Percentiles rank a stretch among this genome's conserved stretches.
Evolutionary conservation across 164 flowering plant species (phyloP).

Genomic region (Dillenia suffruticosa): DNA sequence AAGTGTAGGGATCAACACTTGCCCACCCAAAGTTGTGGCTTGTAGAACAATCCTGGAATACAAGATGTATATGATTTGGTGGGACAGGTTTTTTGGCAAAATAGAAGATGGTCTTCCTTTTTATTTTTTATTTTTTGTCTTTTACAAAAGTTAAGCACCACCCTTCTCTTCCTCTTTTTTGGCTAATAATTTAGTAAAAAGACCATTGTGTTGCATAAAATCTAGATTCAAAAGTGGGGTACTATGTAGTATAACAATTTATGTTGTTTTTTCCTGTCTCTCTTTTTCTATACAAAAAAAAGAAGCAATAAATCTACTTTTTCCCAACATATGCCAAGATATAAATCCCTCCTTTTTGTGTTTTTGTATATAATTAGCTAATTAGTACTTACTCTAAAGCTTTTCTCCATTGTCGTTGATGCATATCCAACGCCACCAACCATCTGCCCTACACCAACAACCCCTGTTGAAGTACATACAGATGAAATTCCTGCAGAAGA

Average conservation of each 20-base stretch:
- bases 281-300: no score
- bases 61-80: background rate
- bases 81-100: background rate
- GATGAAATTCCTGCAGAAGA: slow-evolving; percentile 29
- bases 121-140: background rate
- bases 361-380: no score
- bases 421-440: slow-evolving; percentile 53
- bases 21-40: slow-evolving; percentile 47
- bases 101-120: background rate
- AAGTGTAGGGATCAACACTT: slow-evolving; percentile 28
- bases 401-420: slow-evolving; percentile 61
- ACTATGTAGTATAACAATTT: no score
- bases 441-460: slow-evolving; percentile 43
- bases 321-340: no score
- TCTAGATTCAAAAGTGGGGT: no score
- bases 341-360: no score
- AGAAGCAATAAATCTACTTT: no score
- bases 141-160: no score
- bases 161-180: no score
- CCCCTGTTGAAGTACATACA: slow-evolving; percentile 31
- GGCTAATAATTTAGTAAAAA: no score
- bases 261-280: no score
- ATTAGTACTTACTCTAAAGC: slow-evolving; percentile 53
- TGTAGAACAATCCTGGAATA: slow-evolving; percentile 50
- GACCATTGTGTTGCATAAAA: no score